These are phyloP conservation scores for Phyllostachys edulis DNA, from an alignment of 176 grass and related monocot genomes.

Conservation along the genomic window DNA sequence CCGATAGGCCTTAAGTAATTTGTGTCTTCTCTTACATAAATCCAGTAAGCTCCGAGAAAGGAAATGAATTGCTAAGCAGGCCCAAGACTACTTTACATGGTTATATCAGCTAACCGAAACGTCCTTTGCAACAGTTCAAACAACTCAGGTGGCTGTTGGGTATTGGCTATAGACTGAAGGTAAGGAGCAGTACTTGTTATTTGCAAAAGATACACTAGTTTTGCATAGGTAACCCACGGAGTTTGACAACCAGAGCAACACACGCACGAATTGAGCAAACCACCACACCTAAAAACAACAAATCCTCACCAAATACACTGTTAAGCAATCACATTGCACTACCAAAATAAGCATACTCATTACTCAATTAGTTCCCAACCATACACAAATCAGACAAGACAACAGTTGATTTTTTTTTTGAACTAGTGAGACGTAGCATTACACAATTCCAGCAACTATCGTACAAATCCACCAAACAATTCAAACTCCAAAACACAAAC, in stretches of 20 bases:
- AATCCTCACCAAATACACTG: not conserved
- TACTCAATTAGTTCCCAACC: not conserved
- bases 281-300: conserved; percentile 1
- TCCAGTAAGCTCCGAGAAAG: not conserved
- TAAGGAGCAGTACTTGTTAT: not conserved
- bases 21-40: not conserved
- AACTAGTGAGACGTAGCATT: not conserved
- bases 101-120: conserved; percentile 7
- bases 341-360: not conserved
- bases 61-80: conserved; percentile 8
- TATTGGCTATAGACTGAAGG: not conserved
- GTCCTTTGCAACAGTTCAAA: not conserved
- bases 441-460: conserved; percentile 4
- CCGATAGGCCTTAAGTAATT: not conserved
- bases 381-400: conserved; percentile 12
- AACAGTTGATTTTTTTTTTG: not conserved
- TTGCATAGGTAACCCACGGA: not conserved
- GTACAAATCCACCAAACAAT: conserved; percentile 15
- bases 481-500: conserved; percentile 19
- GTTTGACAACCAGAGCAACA: not conserved
- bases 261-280: not conserved
- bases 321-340: conserved; percentile 17
- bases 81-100: not conserved
- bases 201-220: not conserved
- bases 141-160: not conserved